Evolutionary conservation across 352 stramenopile genomes (phyloP), one percentile per base, ranked within the genome.

Genomic region (Phytophthora litchii): DNA sequence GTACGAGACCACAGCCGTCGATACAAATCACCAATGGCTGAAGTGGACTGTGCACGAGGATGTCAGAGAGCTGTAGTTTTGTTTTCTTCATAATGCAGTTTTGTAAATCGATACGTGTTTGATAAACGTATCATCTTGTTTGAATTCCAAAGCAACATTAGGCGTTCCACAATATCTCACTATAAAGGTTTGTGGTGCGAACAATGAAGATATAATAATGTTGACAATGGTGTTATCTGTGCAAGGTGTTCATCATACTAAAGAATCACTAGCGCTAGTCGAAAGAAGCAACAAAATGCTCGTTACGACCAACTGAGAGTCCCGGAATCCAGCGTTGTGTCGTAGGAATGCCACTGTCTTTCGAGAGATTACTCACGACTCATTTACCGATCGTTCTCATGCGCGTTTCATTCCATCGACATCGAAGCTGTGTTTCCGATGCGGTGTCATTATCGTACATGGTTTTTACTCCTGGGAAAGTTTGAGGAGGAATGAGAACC

Each of bases 41-140:
- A 53, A 46, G 17, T 62, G 56, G 54, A 29, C 42, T 12, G 14
- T 61, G 23, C 58, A 70, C 32, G 49, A 70, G 17, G 43, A 66
- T 57, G 31, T 53, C 21, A 54, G 41, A 27, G 56, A 70, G 37
- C 32, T 67, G 49, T 70, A 67, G 51, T 57, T 45, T 27, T 36
- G 16, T 50, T 52, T 48, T 25, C 36, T 23, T 44, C 38, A 8
- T 11, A 42, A 31, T 48, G 42, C 9, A 53, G 12, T 53, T 62
- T 65, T 66, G 19, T 19, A 11, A 50, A 60, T 54, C 16, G 21
- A 42, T 60, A 42, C 29, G 38, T 59, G 46, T 42, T 53, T 43
- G 29, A 52, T 6, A 23, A 52, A 37, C 8, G 35, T 53, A 21
- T 21, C 36, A 7, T n/a, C 36, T 11, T 42, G 36, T 23, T 25